phyloP scores from a whole-genome alignment of 1,139 yeast species.

The Candida buenavistaensis region DNA sequence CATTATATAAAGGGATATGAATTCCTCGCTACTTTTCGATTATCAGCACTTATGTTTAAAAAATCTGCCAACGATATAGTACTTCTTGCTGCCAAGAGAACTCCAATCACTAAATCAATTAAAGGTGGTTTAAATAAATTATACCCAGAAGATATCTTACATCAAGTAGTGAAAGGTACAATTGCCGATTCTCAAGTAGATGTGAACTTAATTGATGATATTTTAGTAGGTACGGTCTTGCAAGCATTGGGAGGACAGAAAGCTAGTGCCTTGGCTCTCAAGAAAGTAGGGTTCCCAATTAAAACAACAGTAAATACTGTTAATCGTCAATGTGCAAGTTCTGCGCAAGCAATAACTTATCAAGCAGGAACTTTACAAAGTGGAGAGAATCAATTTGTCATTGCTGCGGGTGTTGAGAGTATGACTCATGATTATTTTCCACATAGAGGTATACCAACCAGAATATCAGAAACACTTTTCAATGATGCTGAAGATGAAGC shows the following conservation, averaged over 20 bases:
- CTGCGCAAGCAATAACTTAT: constrained; percentile 39
- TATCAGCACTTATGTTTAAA: constrained; percentile 18
- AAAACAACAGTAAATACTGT: constrained; percentile 38
- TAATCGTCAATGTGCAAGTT: constrained; percentile 44
- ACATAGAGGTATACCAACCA: constrained; percentile 35
- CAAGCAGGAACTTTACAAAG: constrained; percentile 30
- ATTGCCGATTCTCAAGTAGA: constrained; percentile 27
- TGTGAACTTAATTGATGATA: constrained; percentile 57
- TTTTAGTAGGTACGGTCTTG: constrained; percentile 78
- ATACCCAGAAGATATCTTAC: constrained; percentile 37
- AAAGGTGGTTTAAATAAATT: constrained; percentile 38
- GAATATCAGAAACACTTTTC: constrained; percentile 23
- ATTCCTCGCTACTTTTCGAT: background rate
- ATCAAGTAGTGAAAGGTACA: constrained; percentile 29
- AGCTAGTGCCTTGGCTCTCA: constrained; percentile 72
- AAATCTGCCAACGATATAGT: constrained; percentile 36
- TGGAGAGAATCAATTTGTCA: constrained; percentile 33
- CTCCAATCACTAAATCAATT: constrained; percentile 36
- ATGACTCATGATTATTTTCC: constrained; percentile 46
- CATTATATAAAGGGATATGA: background rate
- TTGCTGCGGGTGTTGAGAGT: constrained; percentile 47
- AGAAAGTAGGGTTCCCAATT: constrained; percentile 36
- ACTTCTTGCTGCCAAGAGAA: constrained; percentile 34
- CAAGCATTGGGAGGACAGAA: constrained; percentile 85
- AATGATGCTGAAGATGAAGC: constrained; percentile 20